Percentiles rank a stretch among this genome's conserved stretches.
Conservation (phyloP, 345 rosid species). For the Litchi chinensis region DNA sequence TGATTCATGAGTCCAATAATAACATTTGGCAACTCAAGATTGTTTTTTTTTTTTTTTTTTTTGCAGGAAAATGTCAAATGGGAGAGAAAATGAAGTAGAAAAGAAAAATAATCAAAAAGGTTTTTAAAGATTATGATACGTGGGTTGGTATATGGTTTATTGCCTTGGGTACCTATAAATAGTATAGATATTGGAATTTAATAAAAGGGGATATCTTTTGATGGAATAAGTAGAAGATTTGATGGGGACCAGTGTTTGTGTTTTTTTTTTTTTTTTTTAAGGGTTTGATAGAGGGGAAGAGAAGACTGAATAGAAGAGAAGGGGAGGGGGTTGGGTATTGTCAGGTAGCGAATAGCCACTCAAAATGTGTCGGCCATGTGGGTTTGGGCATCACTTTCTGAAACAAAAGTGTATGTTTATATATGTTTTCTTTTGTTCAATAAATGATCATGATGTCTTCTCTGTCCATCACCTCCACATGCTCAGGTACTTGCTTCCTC, state of each 20-base stretch:
- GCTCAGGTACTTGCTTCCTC: neutral
- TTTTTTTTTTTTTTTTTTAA: no score
- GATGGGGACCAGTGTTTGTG: slow-evolving; percentile 39
- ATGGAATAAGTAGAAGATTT: slow-evolving; percentile 44
- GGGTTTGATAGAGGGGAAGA: no score
- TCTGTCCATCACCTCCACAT: neutral
- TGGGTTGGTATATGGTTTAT: slow-evolving; percentile 7
- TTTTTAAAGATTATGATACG: neutral
- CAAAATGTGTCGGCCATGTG: slow-evolving; percentile 57
- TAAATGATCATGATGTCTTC: slow-evolving; percentile 24
- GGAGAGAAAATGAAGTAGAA: no score
- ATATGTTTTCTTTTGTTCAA: neutral
- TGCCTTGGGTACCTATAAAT: neutral
- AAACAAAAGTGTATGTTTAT: neutral
- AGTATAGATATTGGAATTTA: slow-evolving; percentile 19
- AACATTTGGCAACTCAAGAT: no score
- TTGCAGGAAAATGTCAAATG: no score
- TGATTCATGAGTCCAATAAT: no score
- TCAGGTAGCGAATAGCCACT: slow-evolving; percentile 15
- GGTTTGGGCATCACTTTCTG: slow-evolving; percentile 10
- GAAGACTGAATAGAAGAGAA: no score
- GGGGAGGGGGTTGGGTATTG: neutral
- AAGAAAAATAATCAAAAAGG: no score
- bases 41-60: no score
- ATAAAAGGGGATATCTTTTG: slow-evolving; percentile 34